phyloP scores from a whole-genome alignment of 2,329 filamentous ascomycete species.

The Neocucurbitaria cava region DNA sequence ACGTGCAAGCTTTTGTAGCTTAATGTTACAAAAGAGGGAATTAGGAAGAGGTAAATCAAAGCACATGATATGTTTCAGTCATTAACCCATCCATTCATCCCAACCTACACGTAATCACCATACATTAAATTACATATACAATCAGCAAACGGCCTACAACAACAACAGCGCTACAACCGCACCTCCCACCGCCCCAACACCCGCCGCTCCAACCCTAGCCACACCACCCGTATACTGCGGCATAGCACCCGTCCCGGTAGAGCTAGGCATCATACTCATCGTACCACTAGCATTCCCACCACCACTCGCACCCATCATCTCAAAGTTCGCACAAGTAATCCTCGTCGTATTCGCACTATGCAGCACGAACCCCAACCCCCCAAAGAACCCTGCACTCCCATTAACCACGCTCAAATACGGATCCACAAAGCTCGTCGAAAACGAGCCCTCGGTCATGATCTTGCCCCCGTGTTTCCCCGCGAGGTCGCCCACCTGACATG shows the following conservation, averaged over 20 bases:
- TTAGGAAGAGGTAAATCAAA: too few species aligned
- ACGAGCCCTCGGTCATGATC: conserved; percentile 36
- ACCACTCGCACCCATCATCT: conserved; percentile 9
- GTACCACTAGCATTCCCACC: conserved; percentile 7
- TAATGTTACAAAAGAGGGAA: too few species aligned
- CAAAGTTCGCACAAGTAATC: conserved; percentile 64
- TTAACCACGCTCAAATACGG: conserved; percentile 56
- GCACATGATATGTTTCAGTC: too few species aligned
- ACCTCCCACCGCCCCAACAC: conserved; percentile 11
- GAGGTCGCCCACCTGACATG: conserved; percentile 52
- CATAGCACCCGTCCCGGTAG: conserved; percentile 10
- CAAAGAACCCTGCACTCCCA: conserved; percentile 55
- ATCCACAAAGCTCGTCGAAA: conserved; percentile 51
- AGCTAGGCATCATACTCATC: neutral
- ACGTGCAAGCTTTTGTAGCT: too few species aligned
- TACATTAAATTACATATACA: too few species aligned
- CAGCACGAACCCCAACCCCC: conserved; percentile 60
- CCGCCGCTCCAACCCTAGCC: conserved; percentile 11
- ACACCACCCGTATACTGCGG: conserved; percentile 23
- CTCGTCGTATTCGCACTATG: conserved; percentile 59
- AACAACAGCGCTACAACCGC: conserved; percentile 20
- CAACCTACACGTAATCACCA: too few species aligned
- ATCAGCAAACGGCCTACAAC: neutral
- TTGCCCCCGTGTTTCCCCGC: conserved; percentile 52
- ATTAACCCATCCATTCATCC: too few species aligned